Base-by-base conservation (phyloP, 2,329 filamentous ascomycete genomes). In the Emmonsiellopsis sp. region DNA sequence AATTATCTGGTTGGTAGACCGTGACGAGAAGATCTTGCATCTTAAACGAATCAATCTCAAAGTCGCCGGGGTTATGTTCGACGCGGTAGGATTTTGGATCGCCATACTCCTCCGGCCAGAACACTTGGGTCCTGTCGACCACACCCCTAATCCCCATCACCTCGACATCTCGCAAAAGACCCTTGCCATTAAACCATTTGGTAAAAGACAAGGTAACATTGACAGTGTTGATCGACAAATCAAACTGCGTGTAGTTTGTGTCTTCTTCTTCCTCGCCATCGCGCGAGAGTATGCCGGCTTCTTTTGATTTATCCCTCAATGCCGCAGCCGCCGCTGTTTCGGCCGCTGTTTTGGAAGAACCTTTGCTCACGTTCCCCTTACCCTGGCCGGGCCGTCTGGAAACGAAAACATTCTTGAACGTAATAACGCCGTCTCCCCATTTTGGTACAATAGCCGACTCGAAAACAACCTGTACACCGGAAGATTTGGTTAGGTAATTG, bases 131-230 rank as follows among this genome's bases (percentile, higher is more conserved):
- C 55, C 93, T 82, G 69, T 98, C 93, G 44, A 98, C 79, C 5
- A 97, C 88, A 21, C 93, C 93, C 55, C 93, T 82, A 33, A 98
- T 87, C 4, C 93, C 93, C 65, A 90, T 93, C 51, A 98, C 85
- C 65, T 96, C 90, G 42, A 98, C 93, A 65, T 97, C 88, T 61
- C 88, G 85, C 7, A 98, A 75, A 5, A 94, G 78, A 0, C 93
- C 93, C 68, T 92, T 96, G 21, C 93, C 92, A 62, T 95, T 97
- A 82, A 95, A 94, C 93, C 93, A 98, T 67, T 96, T 97, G n/a
- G 90, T 79, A 62, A 98, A 97, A 0, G 93, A 98, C 31, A 98
- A 70, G 0, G 92, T 97, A 42, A 98, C 92, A 64, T 98, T 95
- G 57, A 98, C 88, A 0, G 88, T 94, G 57, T 93, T 88, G 55